phyloP scores from a whole-genome alignment of 2,329 filamentous ascomycete genomes.

The Sclerotinia minor region DNA sequence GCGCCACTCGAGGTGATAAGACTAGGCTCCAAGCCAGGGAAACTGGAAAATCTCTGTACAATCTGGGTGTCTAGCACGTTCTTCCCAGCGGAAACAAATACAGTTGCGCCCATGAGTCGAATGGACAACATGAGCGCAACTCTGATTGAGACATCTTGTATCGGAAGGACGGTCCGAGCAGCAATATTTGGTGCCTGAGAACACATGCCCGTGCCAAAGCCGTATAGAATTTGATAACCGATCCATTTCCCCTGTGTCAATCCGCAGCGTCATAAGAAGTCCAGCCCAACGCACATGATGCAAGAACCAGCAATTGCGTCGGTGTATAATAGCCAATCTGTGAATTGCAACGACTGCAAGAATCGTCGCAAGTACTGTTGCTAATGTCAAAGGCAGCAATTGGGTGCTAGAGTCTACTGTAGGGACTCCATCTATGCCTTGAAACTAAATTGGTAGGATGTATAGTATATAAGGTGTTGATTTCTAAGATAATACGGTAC shows the following conservation, averaged over 20 bases:
- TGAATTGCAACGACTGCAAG: constrained; percentile 30
- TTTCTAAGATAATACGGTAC: neutral
- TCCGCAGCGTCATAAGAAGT: constrained; percentile 42
- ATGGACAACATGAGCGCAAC: constrained; percentile 26
- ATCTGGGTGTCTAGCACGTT: constrained; percentile 40
- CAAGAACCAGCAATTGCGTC: constrained; percentile 27
- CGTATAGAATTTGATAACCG: constrained; percentile 49
- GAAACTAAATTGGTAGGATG: constrained; percentile 51
- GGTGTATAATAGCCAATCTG: constrained; percentile 41
- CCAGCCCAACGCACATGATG: constrained; percentile 29
- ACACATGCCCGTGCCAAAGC: constrained; percentile 47
- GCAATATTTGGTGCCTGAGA: constrained; percentile 51
- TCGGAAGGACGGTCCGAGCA: constrained; percentile 48
- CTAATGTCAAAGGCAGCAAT: constrained; percentile 41
- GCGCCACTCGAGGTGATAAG: neutral
- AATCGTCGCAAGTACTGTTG: constrained; percentile 35
- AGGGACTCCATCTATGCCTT: constrained; percentile 45
- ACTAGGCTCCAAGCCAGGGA: constrained; percentile 25
- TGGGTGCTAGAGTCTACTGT: constrained; percentile 48
- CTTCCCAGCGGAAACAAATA: constrained; percentile 22
- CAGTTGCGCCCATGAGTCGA: constrained; percentile 13
- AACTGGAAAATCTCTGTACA: constrained; percentile 46
- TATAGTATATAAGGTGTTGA: constrained; percentile 34
- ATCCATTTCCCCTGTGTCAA: constrained; percentile 49
- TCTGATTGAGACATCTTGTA: constrained; percentile 53